phyloP scores from a whole-genome alignment of 257 asterid species.

The Solanum sejunctum region DNA sequence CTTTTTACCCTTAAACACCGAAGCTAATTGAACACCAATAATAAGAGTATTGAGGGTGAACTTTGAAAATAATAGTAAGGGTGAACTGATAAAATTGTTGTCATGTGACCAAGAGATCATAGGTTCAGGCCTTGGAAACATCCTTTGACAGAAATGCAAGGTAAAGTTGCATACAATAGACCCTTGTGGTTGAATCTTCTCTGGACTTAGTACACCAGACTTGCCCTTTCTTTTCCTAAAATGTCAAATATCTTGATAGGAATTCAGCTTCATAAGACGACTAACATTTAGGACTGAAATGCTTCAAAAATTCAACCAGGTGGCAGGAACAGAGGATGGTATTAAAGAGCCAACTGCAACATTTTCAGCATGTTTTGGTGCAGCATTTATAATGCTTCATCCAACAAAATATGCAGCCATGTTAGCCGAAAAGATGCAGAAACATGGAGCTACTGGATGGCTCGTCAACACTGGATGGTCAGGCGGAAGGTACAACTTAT shows the following conservation, averaged over 20 bases:
- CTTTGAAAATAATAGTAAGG: too few species aligned
- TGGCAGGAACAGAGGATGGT: slow-evolving; percentile 97
- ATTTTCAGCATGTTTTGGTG: slow-evolving; percentile 93
- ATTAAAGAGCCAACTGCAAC: slow-evolving; percentile 90
- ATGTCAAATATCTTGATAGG: too few species aligned
- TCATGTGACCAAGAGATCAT: too few species aligned
- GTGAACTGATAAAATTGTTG: too few species aligned
- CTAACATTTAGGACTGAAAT: not conserved
- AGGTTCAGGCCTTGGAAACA: too few species aligned
- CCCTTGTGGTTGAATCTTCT: too few species aligned
- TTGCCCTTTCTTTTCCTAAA: not conserved
- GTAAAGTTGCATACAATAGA: too few species aligned
- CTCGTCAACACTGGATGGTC: slow-evolving; percentile 97
- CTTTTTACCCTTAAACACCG: not conserved
- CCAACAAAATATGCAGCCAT: slow-evolving; percentile 90
- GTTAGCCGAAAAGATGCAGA: slow-evolving; percentile 77
- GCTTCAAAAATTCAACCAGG: slow-evolving; percentile 19
- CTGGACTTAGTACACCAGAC: too few species aligned
- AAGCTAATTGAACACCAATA: not conserved
- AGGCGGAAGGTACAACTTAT: slow-evolving; percentile 52
- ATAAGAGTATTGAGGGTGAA: not conserved
- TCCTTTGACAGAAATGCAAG: not conserved
- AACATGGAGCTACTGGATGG: slow-evolving; percentile 87
- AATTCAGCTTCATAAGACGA: not conserved
- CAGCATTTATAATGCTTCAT: slow-evolving; percentile 89